phyloP scores from a whole-genome alignment of 352 stramenopile genomes.

The Phytophthora gonapodyides region DNA sequence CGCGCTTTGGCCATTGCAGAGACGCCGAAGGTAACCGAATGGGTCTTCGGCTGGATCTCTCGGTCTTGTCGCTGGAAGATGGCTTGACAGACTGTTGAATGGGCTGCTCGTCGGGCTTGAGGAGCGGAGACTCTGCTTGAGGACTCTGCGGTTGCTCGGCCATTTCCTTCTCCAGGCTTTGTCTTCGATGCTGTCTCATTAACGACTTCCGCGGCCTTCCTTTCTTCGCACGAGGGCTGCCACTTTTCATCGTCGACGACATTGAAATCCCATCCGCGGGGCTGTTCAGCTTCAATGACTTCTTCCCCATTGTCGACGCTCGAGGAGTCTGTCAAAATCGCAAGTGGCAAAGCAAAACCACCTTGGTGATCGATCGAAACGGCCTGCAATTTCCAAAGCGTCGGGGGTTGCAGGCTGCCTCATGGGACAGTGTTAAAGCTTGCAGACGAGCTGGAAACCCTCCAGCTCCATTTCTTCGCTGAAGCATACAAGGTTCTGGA shows the following conservation, averaged over 20 bases:
- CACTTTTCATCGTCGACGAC: slow-evolving; percentile 12
- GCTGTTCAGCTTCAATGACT: slow-evolving; percentile 19
- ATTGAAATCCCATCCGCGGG: background rate
- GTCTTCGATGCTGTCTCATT: slow-evolving; percentile 23
- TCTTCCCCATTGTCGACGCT: slow-evolving; percentile 26
- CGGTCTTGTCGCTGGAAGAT: background rate
- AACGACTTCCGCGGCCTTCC: slow-evolving; percentile 25
- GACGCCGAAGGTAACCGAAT: slow-evolving; percentile 6
- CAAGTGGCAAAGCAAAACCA: slow-evolving; percentile 24
- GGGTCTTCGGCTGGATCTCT: slow-evolving; percentile 5
- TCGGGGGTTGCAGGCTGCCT: slow-evolving; percentile 21
- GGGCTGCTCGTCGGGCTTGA: slow-evolving; percentile 27
- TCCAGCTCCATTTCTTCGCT: background rate
- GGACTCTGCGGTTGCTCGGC: slow-evolving; percentile 23
- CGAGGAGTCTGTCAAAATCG: slow-evolving; percentile 5
- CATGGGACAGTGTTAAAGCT: slow-evolving; percentile 12
- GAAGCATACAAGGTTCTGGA: slow-evolving; percentile 2
- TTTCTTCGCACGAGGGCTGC: slow-evolving; percentile 6
- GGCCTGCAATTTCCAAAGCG: slow-evolving; percentile 14
- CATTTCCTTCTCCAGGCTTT: slow-evolving; percentile 18
- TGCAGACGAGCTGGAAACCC: background rate
- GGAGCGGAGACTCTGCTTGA: slow-evolving; percentile 42
- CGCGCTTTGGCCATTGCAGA: slow-evolving; percentile 13
- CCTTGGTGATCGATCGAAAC: slow-evolving; percentile 10
- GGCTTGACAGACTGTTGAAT: background rate